Percentiles rank a stretch among this genome's conserved stretches.
Conservation (phyloP, 345 rosid species). For the Lepidium africanum region DNA sequence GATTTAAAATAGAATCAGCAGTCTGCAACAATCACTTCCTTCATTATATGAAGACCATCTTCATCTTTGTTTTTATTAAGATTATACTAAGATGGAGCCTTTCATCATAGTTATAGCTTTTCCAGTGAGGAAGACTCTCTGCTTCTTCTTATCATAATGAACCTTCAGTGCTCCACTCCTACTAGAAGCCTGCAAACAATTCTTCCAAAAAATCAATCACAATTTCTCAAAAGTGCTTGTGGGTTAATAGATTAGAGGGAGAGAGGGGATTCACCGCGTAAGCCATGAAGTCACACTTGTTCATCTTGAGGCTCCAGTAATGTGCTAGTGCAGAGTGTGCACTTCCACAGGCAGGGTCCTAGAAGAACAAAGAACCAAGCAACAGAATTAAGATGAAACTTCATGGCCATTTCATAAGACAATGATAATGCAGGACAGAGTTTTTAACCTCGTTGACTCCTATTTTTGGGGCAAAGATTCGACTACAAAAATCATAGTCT, state of each 20-base stretch:
- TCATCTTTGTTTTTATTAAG: neutral
- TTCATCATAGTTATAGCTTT: conserved; percentile 52
- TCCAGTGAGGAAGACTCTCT: conserved; percentile 52
- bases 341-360: conserved; percentile 11
- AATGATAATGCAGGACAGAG: neutral
- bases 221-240: neutral
- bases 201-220: neutral
- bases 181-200: conserved; percentile 37
- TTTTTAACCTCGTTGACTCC: neutral
- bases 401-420: neutral
- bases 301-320: conserved; percentile 57
- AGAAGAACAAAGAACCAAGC: neutral
- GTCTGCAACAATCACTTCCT: neutral
- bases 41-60: neutral
- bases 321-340: conserved; percentile 59
- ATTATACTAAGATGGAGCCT: conserved; percentile 43
- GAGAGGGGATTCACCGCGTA: conserved; percentile 24
- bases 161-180: conserved; percentile 48
- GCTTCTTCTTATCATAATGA: conserved; percentile 35
- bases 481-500: conserved; percentile 9
- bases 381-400: neutral
- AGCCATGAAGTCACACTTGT: conserved; percentile 46
- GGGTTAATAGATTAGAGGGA: neutral
- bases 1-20: no score
- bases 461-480: conserved; percentile 23